Percentiles rank a stretch among this genome's conserved stretches.
Evolutionary conservation across 169 alveolate genomes (phyloP).

Genomic region (Plasmodium cynomolgi): DNA sequence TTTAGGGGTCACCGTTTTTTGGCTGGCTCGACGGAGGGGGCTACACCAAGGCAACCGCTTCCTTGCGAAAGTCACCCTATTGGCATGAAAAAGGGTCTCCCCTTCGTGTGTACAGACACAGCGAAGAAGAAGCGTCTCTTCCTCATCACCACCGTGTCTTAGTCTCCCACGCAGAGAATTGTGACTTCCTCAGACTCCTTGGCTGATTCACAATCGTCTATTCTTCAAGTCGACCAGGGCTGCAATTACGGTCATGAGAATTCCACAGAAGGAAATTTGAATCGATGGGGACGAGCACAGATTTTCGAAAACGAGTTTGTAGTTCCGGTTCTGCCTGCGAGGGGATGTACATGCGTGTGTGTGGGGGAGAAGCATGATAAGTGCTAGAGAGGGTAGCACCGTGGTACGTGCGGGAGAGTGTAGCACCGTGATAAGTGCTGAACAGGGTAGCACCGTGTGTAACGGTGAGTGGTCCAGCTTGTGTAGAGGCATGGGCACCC

Average conservation of each 20-base stretch:
- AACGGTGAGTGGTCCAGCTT: not conserved
- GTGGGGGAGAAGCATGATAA: not conserved
- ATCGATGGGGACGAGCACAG: constrained; percentile 38
- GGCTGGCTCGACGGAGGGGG: too few species aligned
- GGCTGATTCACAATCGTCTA: not conserved
- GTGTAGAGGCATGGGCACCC: not conserved
- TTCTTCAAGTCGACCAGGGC: constrained; percentile 48
- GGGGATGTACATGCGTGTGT: not conserved
- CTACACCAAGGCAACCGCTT: too few species aligned
- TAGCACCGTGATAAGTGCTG: not conserved
- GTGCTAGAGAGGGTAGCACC: not conserved
- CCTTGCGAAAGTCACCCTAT: too few species aligned
- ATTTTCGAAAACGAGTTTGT: constrained; percentile 17
- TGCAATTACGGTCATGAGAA: constrained; percentile 19
- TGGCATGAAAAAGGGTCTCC: too few species aligned
- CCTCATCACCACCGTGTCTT: too few species aligned
- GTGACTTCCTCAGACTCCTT: not conserved
- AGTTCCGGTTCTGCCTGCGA: constrained; percentile 43
- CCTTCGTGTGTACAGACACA: too few species aligned
- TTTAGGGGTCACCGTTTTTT: too few species aligned
- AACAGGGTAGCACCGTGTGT: not conserved
- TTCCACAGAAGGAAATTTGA: constrained; percentile 63
- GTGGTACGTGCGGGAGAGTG: not conserved
- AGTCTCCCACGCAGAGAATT: not conserved
- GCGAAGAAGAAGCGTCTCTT: too few species aligned